Percentiles rank a stretch among this genome's conserved stretches.
Conservation (phyloP, 2,329 filamentous ascomycete species). For the Aspergillus tanneri region DNA sequence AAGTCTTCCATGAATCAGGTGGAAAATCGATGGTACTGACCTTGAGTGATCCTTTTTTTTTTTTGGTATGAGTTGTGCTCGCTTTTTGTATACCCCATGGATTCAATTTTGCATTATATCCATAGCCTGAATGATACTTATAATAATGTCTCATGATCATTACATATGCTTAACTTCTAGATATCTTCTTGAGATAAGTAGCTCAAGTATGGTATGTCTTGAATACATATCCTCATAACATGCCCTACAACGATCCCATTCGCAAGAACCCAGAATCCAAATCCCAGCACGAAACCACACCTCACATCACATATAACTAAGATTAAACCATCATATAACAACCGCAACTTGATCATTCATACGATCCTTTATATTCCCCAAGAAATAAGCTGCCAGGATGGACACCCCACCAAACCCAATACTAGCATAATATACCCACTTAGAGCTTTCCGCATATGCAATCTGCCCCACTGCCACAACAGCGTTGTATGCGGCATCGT, state of each 20-base stretch:
- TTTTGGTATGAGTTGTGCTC: not conserved
- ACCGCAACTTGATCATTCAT: slow-evolving; percentile 61
- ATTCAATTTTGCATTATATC: too few relatives aligned
- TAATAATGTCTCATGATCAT: too few relatives aligned
- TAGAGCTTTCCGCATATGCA: slow-evolving; percentile 59
- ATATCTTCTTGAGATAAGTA: not conserved
- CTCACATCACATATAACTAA: too few relatives aligned
- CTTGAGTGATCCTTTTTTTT: slow-evolving; percentile 1
- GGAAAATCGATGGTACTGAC: slow-evolving; percentile 16
- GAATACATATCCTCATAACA: too few relatives aligned
- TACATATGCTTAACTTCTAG: too few relatives aligned
- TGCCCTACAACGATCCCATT: too few relatives aligned
- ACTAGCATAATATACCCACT: slow-evolving; percentile 61
- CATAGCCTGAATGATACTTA: too few relatives aligned
- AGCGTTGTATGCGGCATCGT: slow-evolving; percentile 50
- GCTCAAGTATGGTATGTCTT: not conserved
- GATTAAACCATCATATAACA: slow-evolving; percentile 38
- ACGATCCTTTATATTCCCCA: slow-evolving; percentile 59
- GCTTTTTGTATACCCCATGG: slow-evolving; percentile 8
- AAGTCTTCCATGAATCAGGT: slow-evolving; percentile 27
- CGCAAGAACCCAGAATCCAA: too few relatives aligned
- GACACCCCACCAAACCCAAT: slow-evolving; percentile 61
- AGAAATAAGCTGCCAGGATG: slow-evolving; percentile 58
- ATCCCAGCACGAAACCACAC: too few relatives aligned
- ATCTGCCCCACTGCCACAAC: slow-evolving; percentile 58